Evolutionary conservation across 495 filamentous ascomycete species (phyloP).

Genomic region (Copromyces sp.): DNA sequence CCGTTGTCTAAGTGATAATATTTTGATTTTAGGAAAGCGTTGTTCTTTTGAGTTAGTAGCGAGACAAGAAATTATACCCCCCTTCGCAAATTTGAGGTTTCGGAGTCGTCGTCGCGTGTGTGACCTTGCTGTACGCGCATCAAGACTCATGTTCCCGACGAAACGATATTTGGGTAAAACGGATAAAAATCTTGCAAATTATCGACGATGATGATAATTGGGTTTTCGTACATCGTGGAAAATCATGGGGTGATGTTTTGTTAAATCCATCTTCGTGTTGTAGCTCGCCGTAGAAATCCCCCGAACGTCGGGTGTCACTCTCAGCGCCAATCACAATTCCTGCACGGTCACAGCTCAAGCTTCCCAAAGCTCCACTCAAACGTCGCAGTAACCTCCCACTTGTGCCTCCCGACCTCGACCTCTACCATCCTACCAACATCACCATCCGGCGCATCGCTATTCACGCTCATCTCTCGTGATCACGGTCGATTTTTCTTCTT

Average conservation of each 20-base stretch:
- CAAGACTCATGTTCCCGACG: background rate
- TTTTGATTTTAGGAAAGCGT: background rate
- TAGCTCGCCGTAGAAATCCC: background rate
- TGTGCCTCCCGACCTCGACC: slow-evolving; percentile 1
- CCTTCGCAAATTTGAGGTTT: background rate
- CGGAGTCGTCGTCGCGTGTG: background rate
- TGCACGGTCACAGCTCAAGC: slow-evolving; percentile 1
- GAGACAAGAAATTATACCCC: background rate
- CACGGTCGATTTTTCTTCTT: background rate
- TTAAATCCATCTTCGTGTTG: background rate
- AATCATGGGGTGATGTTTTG: background rate
- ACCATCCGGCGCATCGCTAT: background rate
- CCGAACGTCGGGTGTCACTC: background rate
- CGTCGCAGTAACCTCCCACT: background rate
- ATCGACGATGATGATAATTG: too few species aligned
- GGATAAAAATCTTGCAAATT: too few species aligned
- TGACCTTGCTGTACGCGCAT: background rate
- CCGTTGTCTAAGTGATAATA: slow-evolving; percentile 20
- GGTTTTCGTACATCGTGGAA: too few species aligned
- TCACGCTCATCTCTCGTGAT: background rate
- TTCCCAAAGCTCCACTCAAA: background rate
- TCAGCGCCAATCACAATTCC: background rate
- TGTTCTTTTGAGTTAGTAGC: background rate
- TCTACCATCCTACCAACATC: slow-evolving; percentile 5
- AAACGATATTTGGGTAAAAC: background rate